Evolutionary conservation across 495 filamentous ascomycete species (phyloP).

Genomic region (Hypoxylon trugodes): DNA sequence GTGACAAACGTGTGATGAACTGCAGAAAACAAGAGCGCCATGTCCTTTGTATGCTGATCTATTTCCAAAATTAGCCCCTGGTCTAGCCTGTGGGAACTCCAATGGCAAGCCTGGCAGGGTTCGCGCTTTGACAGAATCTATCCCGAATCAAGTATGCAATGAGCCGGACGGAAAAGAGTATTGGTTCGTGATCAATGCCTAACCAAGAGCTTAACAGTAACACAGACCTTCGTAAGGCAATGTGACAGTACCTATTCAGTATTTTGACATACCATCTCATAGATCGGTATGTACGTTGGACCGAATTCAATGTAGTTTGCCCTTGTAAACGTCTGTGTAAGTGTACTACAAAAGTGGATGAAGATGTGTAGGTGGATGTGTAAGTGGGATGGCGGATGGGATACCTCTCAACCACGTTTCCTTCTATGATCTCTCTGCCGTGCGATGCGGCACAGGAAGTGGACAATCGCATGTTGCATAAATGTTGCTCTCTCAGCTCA

Average conservation of each 20-base stretch:
- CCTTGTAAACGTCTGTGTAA: too few relatives aligned
- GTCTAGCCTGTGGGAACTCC: not conserved
- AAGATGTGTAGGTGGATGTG: too few relatives aligned
- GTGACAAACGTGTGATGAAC: constrained; percentile 29
- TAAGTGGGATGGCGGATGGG: not conserved
- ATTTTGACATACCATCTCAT: not conserved
- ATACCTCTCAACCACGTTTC: constrained; percentile 22
- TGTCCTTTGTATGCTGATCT: constrained; percentile 25
- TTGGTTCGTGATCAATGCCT: constrained; percentile 29
- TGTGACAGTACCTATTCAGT: not conserved
- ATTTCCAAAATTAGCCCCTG: constrained; percentile 20
- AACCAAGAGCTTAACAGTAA: constrained; percentile 3
- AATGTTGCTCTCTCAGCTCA: constrained; percentile 31
- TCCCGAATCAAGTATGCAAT: constrained; percentile 15
- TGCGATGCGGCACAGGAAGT: constrained; percentile 23
- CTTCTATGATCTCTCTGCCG: constrained; percentile 6
- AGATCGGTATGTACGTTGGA: not conserved
- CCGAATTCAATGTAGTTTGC: constrained; percentile 6
- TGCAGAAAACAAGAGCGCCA: constrained; percentile 21
- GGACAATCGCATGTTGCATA: constrained; percentile 26
- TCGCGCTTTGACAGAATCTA: constrained; percentile 22
- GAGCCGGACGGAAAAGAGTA: constrained; percentile 8
- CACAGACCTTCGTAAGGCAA: constrained; percentile 5
- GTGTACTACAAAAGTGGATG: too few relatives aligned
- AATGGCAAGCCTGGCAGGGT: constrained; percentile 17